Evolutionary conservation across 495 filamentous ascomycete genomes (phyloP).

Genomic region (Aspergillus leporis): DNA sequence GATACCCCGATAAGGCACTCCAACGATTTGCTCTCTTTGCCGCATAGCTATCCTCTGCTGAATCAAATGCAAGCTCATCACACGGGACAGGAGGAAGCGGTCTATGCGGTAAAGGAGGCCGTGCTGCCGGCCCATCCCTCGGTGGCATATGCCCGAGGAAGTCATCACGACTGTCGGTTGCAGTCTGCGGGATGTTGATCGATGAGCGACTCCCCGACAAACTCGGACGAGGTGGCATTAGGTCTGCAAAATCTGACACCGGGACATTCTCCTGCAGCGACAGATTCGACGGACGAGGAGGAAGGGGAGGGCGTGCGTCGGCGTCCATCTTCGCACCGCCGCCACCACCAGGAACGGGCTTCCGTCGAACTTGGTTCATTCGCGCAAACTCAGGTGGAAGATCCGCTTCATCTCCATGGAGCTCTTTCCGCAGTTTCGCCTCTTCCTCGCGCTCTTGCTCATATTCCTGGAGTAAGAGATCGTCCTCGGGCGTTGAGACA

Average conservation of each 20-base stretch:
- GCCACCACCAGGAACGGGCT: slow-evolving; percentile 35
- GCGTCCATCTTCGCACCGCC: slow-evolving; percentile 12
- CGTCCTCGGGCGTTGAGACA: slow-evolving; percentile 64
- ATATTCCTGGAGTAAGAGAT: slow-evolving; percentile 49
- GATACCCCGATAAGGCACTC: slow-evolving; percentile 34
- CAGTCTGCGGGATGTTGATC: neutral
- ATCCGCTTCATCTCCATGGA: slow-evolving; percentile 25
- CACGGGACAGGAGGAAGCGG: slow-evolving; percentile 35
- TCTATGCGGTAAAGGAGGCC: slow-evolving; percentile 17
- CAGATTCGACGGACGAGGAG: slow-evolving; percentile 18
- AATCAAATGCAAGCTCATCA: slow-evolving; percentile 23
- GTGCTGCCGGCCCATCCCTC: neutral
- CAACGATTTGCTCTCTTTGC: slow-evolving; percentile 31
- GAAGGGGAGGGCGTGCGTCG: slow-evolving; percentile 17
- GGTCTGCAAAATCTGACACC: neutral
- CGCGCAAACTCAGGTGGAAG: slow-evolving; percentile 32
- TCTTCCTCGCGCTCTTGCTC: slow-evolving; percentile 43
- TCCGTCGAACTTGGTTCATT: slow-evolving; percentile 45
- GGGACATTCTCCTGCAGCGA: slow-evolving; percentile 15
- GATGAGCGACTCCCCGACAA: slow-evolving; percentile 4
- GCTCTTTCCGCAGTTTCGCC: slow-evolving; percentile 48
- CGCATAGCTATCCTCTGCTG: slow-evolving; percentile 11
- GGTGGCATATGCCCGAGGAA: neutral
- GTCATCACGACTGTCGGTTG: neutral
- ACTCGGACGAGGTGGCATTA: slow-evolving; percentile 18